Percentiles rank a stretch among this genome's conserved stretches.
Conservation (phyloP, 768 basidiomycete genomes). For the Lactarius trivialis region DNA sequence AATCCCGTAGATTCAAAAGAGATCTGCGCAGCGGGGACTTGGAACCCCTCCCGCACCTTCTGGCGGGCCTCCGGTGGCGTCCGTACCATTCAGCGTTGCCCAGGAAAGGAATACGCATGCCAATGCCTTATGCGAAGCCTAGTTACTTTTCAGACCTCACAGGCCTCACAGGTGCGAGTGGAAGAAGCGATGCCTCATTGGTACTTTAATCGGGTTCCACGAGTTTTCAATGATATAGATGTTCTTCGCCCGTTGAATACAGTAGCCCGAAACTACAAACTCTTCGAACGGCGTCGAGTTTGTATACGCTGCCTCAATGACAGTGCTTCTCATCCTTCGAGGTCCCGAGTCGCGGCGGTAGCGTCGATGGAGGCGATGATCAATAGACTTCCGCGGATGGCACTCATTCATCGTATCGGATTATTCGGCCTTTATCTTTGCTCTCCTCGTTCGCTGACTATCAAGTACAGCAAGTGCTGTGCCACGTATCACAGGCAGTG, state of each 20-base stretch:
- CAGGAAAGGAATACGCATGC: background rate
- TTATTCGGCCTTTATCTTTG: background rate
- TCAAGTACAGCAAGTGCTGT: background rate
- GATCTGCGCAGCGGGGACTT: background rate
- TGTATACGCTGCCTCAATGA: background rate
- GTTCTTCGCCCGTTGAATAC: background rate
- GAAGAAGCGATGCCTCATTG: background rate
- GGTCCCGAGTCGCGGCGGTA: background rate
- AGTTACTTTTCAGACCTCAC: no score
- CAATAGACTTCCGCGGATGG: background rate
- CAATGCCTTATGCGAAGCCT: background rate
- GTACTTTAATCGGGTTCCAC: background rate
- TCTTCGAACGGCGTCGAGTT: background rate
- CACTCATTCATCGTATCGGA: background rate
- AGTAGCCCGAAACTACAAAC: background rate
- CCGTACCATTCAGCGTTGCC: background rate
- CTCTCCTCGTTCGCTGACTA: background rate
- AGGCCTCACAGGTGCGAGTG: no score
- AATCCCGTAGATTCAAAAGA: background rate
- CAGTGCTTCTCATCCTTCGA: background rate
- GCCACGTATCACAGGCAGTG: background rate
- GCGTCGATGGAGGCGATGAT: background rate
- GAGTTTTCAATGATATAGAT: background rate
- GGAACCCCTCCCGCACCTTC: no score
- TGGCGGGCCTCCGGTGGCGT: background rate